phyloP scores from a whole-genome alignment of 2,329 filamentous ascomycete species.

The Fusarium torreyae region DNA sequence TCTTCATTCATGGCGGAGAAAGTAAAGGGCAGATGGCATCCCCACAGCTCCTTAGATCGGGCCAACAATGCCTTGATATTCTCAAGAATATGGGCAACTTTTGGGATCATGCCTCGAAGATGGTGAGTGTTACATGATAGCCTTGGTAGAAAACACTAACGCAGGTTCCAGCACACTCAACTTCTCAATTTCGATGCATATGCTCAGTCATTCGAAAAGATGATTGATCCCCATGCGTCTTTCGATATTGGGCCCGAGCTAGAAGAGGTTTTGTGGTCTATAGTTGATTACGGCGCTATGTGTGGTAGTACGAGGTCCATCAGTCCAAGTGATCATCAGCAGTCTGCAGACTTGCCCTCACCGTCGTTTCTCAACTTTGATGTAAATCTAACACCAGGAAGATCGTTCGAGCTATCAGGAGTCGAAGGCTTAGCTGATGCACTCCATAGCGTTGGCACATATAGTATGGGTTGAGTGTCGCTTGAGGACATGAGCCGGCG shows the following conservation, averaged over 20 bases:
- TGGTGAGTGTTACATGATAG: not conserved
- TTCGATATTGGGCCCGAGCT: not conserved
- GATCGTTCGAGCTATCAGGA: not conserved
- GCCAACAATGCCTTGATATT: conserved; percentile 4
- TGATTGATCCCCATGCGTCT: not conserved
- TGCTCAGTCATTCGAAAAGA: not conserved
- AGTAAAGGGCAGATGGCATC: not conserved
- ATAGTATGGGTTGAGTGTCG: not conserved
- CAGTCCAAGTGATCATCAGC: not conserved
- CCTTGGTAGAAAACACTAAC: fast-evolving
- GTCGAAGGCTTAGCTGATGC: not conserved
- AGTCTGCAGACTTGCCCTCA: not conserved
- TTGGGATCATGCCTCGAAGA: conserved; percentile 34
- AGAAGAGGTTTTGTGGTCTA: not conserved
- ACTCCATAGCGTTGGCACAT: not conserved
- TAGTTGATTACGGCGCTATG: not conserved
- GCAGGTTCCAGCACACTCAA: not conserved
- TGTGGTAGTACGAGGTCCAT: not conserved
- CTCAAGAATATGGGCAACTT: conserved; percentile 12
- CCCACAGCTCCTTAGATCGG: conserved; percentile 1
- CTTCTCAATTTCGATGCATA: not conserved
- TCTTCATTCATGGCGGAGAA: not conserved
- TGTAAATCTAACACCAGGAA: not conserved
- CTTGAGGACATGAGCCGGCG: not conserved
- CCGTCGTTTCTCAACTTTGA: conserved; percentile 1